Conservation (phyloP, 371 early-diverging fungal genomes). For the Racocetra persica region DNA sequence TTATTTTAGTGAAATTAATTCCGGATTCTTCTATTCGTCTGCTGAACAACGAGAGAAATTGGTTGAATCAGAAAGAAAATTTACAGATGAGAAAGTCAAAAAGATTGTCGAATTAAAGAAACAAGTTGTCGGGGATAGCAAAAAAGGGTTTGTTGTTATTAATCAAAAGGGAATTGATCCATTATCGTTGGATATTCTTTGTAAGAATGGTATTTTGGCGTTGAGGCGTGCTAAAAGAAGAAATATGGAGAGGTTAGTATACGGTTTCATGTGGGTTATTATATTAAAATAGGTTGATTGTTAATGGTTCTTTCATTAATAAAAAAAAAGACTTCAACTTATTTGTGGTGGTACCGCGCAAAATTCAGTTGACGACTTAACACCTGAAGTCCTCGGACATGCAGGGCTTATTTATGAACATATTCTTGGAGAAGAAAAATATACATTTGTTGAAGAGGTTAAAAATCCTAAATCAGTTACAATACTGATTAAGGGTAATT, state of each 20-base stretch:
- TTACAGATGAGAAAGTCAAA: conserved; percentile 93
- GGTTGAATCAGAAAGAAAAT: conserved; percentile 97
- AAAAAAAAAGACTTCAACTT: conserved; percentile 77
- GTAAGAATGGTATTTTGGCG: conserved; percentile 97
- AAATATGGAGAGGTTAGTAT: conserved; percentile 96
- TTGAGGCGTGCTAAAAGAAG: conserved; percentile 99
- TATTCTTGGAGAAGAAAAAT: conserved; percentile 98
- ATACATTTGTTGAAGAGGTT: conserved; percentile 99
- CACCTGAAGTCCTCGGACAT: conserved; percentile 88
- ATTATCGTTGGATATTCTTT: conserved; percentile 96
- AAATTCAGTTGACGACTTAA: conserved; percentile 97
- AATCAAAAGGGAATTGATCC: conserved; percentile 99
- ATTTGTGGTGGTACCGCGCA: conserved; percentile 98
- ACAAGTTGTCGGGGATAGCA: conserved; percentile 79
- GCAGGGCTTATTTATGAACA: conserved; percentile 98
- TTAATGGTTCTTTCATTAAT: neutral
- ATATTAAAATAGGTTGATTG: neutral
- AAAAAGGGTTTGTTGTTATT: conserved; percentile 95
- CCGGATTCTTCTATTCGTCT: conserved; percentile 98
- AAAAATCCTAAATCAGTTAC: conserved; percentile 95
- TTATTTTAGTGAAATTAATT: conserved; percentile 94
- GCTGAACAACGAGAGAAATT: conserved; percentile 99
- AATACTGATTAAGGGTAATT: conserved; percentile 90
- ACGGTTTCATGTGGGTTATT: neutral
- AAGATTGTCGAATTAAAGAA: conserved; percentile 98